Evolutionary conservation across 2,329 filamentous ascomycete species (phyloP).

Genomic region (Dactylellina sp.): DNA sequence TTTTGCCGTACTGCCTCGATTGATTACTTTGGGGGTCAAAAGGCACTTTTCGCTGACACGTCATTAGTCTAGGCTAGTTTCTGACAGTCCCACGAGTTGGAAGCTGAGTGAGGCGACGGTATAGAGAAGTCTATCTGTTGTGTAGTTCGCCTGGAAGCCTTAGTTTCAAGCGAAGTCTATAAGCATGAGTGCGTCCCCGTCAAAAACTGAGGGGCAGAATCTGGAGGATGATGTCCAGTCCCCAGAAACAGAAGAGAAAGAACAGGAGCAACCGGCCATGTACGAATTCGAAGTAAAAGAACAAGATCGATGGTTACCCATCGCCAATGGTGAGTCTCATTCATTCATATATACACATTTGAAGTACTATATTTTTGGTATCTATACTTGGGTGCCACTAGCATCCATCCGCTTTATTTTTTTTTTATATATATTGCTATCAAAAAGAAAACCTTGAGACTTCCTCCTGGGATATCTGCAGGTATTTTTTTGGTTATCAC

Average conservation of each 20-base stretch:
- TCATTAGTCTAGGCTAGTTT: slow-evolving; percentile 57
- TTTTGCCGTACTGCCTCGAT: slow-evolving; percentile 55
- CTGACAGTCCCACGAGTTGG: slow-evolving; percentile 62
- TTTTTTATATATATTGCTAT: slow-evolving; percentile 15
- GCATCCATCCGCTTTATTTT: slow-evolving; percentile 60
- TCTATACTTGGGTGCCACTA: slow-evolving; percentile 32
- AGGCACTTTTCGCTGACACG: slow-evolving; percentile 54
- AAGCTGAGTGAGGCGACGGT: slow-evolving; percentile 63
- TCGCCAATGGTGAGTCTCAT: slow-evolving; percentile 94
- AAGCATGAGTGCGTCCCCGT: slow-evolving; percentile 58
- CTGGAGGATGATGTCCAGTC: slow-evolving; percentile 93
- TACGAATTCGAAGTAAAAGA: slow-evolving; percentile 98
- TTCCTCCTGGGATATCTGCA: slow-evolving; percentile 36
- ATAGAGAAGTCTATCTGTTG: slow-evolving; percentile 68
- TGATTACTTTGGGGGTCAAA: slow-evolving; percentile 55
- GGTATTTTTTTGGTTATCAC: slow-evolving; percentile 35
- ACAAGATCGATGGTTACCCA: slow-evolving; percentile 98
- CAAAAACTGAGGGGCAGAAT: slow-evolving; percentile 75
- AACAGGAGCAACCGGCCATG: slow-evolving; percentile 65
- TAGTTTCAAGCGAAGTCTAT: slow-evolving; percentile 71
- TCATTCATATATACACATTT: slow-evolving; percentile 43
- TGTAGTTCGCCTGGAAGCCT: slow-evolving; percentile 65
- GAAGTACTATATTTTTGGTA: too few relatives aligned
- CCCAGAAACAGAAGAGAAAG: slow-evolving; percentile 94
- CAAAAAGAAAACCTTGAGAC: slow-evolving; percentile 25